Conservation (phyloP, 2,329 filamentous ascomycete species). For the Chaetomium sp. region DNA sequence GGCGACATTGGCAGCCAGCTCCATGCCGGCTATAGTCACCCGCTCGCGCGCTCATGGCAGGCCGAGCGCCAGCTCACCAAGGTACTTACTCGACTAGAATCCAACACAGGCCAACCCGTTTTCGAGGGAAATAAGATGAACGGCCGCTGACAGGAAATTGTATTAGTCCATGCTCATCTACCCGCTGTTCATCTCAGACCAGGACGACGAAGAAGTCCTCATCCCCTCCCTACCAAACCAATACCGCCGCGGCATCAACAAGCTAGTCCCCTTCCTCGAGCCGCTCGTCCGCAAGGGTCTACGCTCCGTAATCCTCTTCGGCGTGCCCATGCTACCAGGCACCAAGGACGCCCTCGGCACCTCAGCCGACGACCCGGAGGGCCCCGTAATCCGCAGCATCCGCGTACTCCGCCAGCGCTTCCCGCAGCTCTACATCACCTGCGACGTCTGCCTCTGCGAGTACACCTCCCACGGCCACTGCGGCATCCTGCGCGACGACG, state of each 20-base stretch:
- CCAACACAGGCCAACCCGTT: no score
- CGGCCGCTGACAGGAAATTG: slow-evolving; percentile 4
- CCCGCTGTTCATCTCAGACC: slow-evolving; percentile 91
- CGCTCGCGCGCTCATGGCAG: slow-evolving; percentile 74
- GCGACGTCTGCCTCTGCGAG: slow-evolving; percentile 95
- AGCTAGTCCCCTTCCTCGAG: slow-evolving; percentile 74
- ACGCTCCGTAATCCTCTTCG: slow-evolving; percentile 89
- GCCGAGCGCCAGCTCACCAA: slow-evolving; percentile 80
- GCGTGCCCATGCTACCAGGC: slow-evolving; percentile 74
- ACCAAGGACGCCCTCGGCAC: slow-evolving; percentile 90
- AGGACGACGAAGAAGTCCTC: slow-evolving; percentile 82
- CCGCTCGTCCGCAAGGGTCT: slow-evolving; percentile 86
- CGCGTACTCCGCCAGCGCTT: slow-evolving; percentile 77
- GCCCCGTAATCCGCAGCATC: slow-evolving; percentile 84
- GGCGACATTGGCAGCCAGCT: slow-evolving; percentile 77
- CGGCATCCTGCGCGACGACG: slow-evolving; percentile 89
- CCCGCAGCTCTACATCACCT: slow-evolving; percentile 83
- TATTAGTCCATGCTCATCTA: slow-evolving; percentile 96
- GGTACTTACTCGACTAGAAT: no score
- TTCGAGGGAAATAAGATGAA: no score
- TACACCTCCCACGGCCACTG: slow-evolving; percentile 98
- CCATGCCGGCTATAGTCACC: slow-evolving; percentile 76
- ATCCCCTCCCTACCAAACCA: slow-evolving; percentile 91
- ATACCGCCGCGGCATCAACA: slow-evolving; percentile 80
- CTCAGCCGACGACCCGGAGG: slow-evolving; percentile 83